Base-by-base conservation (phyloP, 1,139 yeast genomes). In the Taiozyma onychis region DNA sequence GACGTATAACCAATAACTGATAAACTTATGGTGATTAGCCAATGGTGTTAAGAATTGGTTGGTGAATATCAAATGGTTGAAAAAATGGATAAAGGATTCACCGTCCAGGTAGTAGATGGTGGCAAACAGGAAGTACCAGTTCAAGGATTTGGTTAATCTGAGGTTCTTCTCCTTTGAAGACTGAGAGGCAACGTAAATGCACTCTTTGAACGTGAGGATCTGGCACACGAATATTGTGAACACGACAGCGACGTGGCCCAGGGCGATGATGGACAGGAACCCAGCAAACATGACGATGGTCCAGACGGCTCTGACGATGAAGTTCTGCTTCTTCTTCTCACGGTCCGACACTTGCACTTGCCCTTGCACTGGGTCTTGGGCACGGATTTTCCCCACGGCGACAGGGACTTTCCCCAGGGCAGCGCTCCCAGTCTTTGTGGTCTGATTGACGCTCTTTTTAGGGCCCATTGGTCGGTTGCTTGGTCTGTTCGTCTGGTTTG, bases 281-380 rank as follows among this genome's bases (percentile, higher is more conserved):
- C 82, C 83, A 22, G 74, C 70, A 57, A 93, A 85, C 98, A 93
- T 91, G 30, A 93, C 90, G 61, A 93, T 68, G 0, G 98, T 87
- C 98, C 98, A 93, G 48, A 87, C 75, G n/a, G 98, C 86, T 60
- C 99, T 80, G 39, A 91, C 88, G 49, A 89, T 67, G 64, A 93
- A 90, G 45, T 90, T 88, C 68, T 83, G 93, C 59, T 83, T 84
- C 70, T 88, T 88, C 71, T 82, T 83, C 44, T 53, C 57, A 32
- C 45, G 46, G 13, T 47, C 49, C 7, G 48, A 43, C 7, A 18
- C 18, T 18, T 18, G 18, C 18, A 18, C 18, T 18, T 18, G 18
- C 18, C 18, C 18, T 18, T 18, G 18, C n/a, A 46, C 32, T n/a
- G 35, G 4, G 5, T 6, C 39, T 6, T 35, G 13, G 3, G 22